Conservation (phyloP, 768 basidiomycete genomes). For the Holtermannia corniformis region DNA sequence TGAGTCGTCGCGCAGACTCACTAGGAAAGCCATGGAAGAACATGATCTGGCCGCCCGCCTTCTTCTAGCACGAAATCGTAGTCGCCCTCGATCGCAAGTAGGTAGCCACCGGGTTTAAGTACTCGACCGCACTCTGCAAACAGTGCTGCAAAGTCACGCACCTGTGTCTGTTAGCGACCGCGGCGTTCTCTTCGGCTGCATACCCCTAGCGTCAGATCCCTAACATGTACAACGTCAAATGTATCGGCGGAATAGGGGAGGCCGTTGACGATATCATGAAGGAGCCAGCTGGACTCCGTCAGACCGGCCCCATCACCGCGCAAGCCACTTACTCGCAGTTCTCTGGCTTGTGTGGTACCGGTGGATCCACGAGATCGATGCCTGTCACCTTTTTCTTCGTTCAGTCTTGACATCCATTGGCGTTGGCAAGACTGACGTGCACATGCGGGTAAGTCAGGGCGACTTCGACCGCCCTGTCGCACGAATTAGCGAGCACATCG, state of each 20-base stretch:
- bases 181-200: not conserved
- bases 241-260: not conserved
- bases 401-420: not conserved
- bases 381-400: not conserved
- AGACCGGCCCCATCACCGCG: not conserved
- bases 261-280: not conserved
- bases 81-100: not conserved
- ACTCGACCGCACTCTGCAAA: not conserved
- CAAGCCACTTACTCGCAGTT: not conserved
- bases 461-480: not conserved
- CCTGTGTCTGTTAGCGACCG: not conserved
- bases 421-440: not conserved
- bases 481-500: not conserved
- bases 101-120: not conserved
- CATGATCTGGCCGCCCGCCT: not conserved
- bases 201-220: not conserved
- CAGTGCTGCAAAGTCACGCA: not conserved
- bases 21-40: not conserved
- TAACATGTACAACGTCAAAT: not conserved
- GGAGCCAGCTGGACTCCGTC: not conserved
- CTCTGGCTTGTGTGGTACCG: not conserved
- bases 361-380: not conserved
- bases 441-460: not conserved
- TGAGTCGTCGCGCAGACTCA: not conserved
- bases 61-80: not conserved